Evolutionary conservation across 345 rosid genomes (phyloP).

Genomic region (Populus tremula): DNA sequence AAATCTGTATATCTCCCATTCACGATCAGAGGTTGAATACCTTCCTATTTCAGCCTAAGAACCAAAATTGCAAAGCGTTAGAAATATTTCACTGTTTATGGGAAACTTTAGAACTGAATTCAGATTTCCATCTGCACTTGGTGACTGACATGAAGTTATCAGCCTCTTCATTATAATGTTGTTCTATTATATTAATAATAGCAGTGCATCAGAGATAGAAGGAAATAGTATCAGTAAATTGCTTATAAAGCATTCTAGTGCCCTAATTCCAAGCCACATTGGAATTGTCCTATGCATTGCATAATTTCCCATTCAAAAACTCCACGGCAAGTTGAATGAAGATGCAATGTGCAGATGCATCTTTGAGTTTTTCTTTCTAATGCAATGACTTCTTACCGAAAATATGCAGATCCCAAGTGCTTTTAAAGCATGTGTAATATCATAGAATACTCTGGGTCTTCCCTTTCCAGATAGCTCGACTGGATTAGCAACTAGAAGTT

Average conservation of each 20-base stretch:
- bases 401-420: constrained; percentile 69
- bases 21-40: constrained; percentile 48
- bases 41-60: constrained; percentile 85
- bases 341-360: constrained; percentile 5
- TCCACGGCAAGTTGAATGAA: neutral
- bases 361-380: neutral
- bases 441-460: constrained; percentile 84
- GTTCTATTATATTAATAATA: no score
- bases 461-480: constrained; percentile 82
- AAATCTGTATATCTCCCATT: constrained; percentile 89
- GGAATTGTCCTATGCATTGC: neutral
- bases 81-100: neutral
- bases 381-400: constrained; percentile 50
- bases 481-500: constrained; percentile 81
- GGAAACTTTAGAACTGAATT: neutral
- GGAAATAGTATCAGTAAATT: neutral
- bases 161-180: neutral
- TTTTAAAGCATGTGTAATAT: constrained; percentile 70
- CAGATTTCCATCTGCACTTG: constrained; percentile 5
- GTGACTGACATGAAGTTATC: neutral
- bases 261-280: neutral
- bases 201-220: neutral
- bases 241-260: neutral
- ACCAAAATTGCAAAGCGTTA: constrained; percentile 8
- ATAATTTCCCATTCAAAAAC: neutral